Evolutionary conservation across 225 moss, liverwort and hornwort species (phyloP), one percentile per base, ranked within the genome.

Genomic region (Lunularia cruciata): DNA sequence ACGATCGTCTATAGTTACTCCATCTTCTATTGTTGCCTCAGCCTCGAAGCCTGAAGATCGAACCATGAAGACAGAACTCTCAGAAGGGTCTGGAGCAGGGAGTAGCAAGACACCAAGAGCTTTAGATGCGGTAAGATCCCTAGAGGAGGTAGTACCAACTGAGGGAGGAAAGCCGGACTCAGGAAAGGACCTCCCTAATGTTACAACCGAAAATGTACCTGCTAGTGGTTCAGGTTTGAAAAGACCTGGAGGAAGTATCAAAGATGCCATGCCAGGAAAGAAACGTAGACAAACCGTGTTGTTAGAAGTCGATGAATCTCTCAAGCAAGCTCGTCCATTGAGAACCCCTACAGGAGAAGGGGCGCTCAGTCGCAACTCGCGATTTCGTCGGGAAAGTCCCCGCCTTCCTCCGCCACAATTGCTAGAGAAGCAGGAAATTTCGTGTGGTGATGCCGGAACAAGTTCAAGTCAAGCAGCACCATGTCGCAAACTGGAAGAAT

Each of bases 271-370:
- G 77, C 73, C 73, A 14, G 94, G 91, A 8, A 95, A 91, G 77
- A 86, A 85, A 31, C 85, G 91, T 33, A 84, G 94, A 32, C 81
- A 89, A 34, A 88, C 85, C 37, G 91, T 95, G 61, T 54, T 91
- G 34, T 59, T 95, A 5, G 88, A 83, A 55, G 82, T 77, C 34
- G 88, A 83, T 36, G 85, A 85, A 39, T 86, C 89, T 14, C 40
- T 81, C 35, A 86, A 86, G 72, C 85, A 89, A 70, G 86, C 92
- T 9, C 83, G 95, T 15, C 78, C 91, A 4, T 68, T 81, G 14
- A 72, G 81, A 67, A 77, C 43, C 79, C 62, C 70, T 69, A 78
- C 55, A 67, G 82, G 33, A 46, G 90, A 23, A 72, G 79, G 74
- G 68, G 39, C 62, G 64, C 80, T 39, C 74, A 88, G 75, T 83